Evolutionary conservation across 2,329 filamentous ascomycete genomes (phyloP).

Genomic region (Albifimbria verrucaria): DNA sequence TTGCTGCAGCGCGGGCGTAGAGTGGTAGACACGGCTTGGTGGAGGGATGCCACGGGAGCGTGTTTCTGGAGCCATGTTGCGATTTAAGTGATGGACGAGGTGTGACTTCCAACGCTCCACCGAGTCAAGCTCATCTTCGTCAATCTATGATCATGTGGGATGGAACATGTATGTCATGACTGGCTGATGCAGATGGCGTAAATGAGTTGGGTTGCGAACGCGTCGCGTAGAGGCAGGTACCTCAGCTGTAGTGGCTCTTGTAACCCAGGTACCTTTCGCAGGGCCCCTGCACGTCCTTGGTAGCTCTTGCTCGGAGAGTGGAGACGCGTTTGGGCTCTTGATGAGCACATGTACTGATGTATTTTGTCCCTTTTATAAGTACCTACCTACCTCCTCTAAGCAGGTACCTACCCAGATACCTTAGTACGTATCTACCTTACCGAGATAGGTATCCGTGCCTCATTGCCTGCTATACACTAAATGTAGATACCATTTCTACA

Average conservation of each 20-base stretch:
- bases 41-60: constrained; percentile 33
- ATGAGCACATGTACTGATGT: too few relatives aligned
- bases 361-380: too few relatives aligned
- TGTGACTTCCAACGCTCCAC: not conserved
- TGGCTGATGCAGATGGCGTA: not conserved
- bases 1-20: constrained; percentile 34
- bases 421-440: too few relatives aligned
- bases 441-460: too few relatives aligned
- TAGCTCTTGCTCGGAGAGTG: too few relatives aligned
- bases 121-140: not conserved
- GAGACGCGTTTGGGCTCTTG: too few relatives aligned
- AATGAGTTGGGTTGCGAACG: constrained; percentile 8
- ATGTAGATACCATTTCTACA: too few relatives aligned
- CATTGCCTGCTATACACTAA: too few relatives aligned
- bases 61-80: constrained; percentile 32
- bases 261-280: not conserved
- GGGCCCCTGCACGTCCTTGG: too few relatives aligned
- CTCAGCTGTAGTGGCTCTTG: not conserved
- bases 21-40: constrained; percentile 35
- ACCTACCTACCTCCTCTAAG: too few relatives aligned
- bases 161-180: not conserved
- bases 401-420: too few relatives aligned
- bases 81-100: not conserved
- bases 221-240: constrained; percentile 18
- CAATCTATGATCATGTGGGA: too few relatives aligned